These are phyloP conservation scores for Ogataea trehaloabstinens DNA, from an alignment of 805 yeast genomes.

Conservation along the genomic window DNA sequence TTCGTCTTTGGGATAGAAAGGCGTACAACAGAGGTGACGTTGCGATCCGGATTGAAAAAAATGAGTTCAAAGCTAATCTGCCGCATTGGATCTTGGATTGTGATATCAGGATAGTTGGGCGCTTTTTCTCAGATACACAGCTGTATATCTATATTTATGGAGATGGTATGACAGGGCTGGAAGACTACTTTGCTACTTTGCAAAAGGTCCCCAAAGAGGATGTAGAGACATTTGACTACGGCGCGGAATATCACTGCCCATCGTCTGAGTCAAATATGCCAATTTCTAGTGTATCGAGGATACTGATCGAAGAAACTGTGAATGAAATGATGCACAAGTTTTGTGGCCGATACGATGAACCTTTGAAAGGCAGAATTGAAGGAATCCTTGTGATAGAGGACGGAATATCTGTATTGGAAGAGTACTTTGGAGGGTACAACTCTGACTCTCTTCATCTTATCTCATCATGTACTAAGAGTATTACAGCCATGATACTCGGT, in stretches of 20 bases:
- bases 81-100: constrained; percentile 2
- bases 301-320: neutral
- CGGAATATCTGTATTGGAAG: neutral
- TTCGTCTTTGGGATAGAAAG: no score
- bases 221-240: neutral
- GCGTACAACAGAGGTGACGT: no score
- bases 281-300: neutral
- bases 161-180: constrained; percentile 4
- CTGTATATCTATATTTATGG: neutral
- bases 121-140: neutral
- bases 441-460: neutral
- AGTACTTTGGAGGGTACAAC: constrained; percentile 2
- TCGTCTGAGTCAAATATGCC: neutral
- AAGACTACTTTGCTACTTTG: neutral
- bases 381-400: constrained; percentile 2
- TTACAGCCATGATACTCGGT: constrained; percentile 1
- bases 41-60: no score
- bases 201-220: neutral
- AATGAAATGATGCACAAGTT: neutral
- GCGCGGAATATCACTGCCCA: neutral
- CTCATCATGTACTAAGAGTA: constrained; percentile 3
- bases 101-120: neutral
- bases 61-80: neutral
- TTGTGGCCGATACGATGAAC: constrained; percentile 2
- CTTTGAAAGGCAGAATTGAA: neutral